Percentiles rank a stretch among this genome's conserved stretches.
Conservation (phyloP, 169 alveolate genomes). For the Miamiensis avidus region DNA sequence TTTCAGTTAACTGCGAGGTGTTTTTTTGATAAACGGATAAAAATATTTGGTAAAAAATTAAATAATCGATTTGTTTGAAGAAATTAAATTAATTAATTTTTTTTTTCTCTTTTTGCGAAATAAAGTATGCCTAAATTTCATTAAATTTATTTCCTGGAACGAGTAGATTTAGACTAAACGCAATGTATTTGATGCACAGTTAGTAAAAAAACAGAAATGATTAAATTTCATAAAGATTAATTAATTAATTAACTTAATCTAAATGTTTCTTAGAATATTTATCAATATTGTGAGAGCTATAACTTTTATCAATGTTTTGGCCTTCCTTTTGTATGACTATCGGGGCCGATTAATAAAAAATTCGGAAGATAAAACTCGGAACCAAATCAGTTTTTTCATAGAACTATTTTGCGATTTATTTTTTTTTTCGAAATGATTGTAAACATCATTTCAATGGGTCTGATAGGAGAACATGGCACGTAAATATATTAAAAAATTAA, state of each 20-base stretch:
- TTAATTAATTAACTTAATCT: too few relatives aligned
- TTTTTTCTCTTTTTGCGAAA: too few relatives aligned
- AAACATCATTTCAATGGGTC: not conserved
- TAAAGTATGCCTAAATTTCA: not conserved
- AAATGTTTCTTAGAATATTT: not conserved
- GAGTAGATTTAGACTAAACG: not conserved
- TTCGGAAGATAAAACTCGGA: not conserved
- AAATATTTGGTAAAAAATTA: not conserved
- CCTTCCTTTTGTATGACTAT: not conserved
- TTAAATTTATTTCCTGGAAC: not conserved
- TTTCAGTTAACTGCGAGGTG: not conserved
- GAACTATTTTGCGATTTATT: not conserved
- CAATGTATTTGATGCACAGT: too few relatives aligned
- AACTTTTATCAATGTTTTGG: not conserved
- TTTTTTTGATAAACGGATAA: not conserved
- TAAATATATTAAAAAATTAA: too few relatives aligned
- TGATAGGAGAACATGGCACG: not conserved
- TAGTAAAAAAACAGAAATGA: not conserved
- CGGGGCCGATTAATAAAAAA: too few relatives aligned
- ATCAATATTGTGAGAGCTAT: too few relatives aligned
- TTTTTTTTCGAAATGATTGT: not conserved
- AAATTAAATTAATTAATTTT: too few relatives aligned
- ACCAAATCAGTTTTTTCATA: not conserved
- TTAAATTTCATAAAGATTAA: too few relatives aligned
- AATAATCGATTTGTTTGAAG: too few relatives aligned